phyloP scores from a whole-genome alignment of 2,329 filamentous ascomycete species.

The Teratosphaeria gauchensis region DNA sequence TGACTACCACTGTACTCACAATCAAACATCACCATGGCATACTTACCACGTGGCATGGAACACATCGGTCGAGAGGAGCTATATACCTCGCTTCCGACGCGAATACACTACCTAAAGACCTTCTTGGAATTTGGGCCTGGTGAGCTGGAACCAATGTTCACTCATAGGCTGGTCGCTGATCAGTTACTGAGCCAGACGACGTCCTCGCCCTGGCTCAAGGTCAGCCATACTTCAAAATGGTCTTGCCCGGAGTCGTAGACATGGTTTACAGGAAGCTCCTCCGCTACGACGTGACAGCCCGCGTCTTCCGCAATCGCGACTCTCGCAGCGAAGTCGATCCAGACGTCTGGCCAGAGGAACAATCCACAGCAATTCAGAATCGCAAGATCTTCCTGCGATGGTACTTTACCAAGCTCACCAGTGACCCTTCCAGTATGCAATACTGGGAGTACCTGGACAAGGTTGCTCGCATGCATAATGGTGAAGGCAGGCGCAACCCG shows the following conservation, averaged over 20 bases:
- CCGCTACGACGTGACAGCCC: slow-evolving; percentile 71
- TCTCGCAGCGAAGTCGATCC: slow-evolving; percentile 58
- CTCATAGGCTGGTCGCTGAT: slow-evolving; percentile 5
- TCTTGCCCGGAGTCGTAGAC: slow-evolving; percentile 75
- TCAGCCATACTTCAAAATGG: slow-evolving; percentile 67
- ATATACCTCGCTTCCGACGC: slow-evolving; percentile 59
- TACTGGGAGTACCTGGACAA: slow-evolving; percentile 82
- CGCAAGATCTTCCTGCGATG: slow-evolving; percentile 70
- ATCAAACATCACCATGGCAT: slow-evolving; percentile 3
- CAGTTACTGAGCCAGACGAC: slow-evolving; percentile 46
- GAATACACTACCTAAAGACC: slow-evolving; percentile 63
- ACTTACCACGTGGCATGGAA: slow-evolving; percentile 27
- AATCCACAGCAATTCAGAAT: slow-evolving; percentile 64
- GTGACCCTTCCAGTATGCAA: slow-evolving; percentile 63
- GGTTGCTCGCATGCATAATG: slow-evolving; percentile 76
- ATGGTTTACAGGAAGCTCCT: slow-evolving; percentile 76
- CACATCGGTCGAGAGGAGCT: slow-evolving; percentile 62
- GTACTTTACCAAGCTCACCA: slow-evolving; percentile 65
- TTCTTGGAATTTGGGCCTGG: slow-evolving; percentile 58
- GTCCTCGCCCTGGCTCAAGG: slow-evolving; percentile 60
- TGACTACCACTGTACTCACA: neutral
- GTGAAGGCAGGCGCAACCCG: slow-evolving; percentile 59
- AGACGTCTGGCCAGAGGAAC: slow-evolving; percentile 53
- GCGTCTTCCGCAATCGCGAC: slow-evolving; percentile 56
- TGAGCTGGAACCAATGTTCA: slow-evolving; percentile 1